A percentile compares a stretch with the other conserved stretches of the same genome.
Conservation (phyloP, 768 basidiomycete genomes). For the Candolleomyces eurysporus region DNA sequence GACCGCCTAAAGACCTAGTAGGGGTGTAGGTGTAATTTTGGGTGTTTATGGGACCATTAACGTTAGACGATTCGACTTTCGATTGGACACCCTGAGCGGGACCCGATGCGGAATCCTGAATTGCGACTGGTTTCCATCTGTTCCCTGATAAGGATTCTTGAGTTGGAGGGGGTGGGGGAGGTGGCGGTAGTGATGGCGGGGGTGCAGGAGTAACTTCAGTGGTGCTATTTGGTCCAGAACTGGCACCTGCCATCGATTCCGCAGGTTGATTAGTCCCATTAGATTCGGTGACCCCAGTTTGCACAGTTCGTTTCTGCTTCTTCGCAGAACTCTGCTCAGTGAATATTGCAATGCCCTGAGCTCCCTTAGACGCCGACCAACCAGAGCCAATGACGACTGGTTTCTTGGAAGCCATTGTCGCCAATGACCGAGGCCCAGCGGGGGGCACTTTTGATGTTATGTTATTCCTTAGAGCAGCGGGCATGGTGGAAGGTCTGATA, state of each 20-base stretch:
- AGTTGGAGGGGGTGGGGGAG: slow-evolving; percentile 10
- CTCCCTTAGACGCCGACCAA: slow-evolving; percentile 39
- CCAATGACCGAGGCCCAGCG: slow-evolving; percentile 17
- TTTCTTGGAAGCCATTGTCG: slow-evolving; percentile 22
- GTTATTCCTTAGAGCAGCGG: not conserved
- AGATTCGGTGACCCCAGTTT: too few relatives aligned
- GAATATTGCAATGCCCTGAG: slow-evolving; percentile 9
- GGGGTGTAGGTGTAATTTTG: too few relatives aligned
- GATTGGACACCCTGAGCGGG: not conserved
- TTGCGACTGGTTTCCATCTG: slow-evolving; percentile 5
- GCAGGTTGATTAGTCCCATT: too few relatives aligned
- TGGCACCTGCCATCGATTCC: not conserved
- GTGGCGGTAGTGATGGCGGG: not conserved
- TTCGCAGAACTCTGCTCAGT: not conserved
- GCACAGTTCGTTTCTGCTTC: not conserved
- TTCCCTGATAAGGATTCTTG: slow-evolving; percentile 5
- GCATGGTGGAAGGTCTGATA: slow-evolving; percentile 45
- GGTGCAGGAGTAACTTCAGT: not conserved
- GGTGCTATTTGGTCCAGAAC: not conserved
- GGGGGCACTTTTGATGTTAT: slow-evolving; percentile 20
- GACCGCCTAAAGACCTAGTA: too few relatives aligned
- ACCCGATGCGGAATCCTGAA: not conserved
- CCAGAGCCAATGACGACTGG: slow-evolving; percentile 46
- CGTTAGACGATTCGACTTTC: too few relatives aligned
- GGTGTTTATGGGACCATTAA: too few relatives aligned